Percentiles rank a stretch among this genome's conserved stretches.
phyloP scores from a whole-genome alignment of 495 filamentous ascomycete genomes.

The Lepraria neglecta region DNA sequence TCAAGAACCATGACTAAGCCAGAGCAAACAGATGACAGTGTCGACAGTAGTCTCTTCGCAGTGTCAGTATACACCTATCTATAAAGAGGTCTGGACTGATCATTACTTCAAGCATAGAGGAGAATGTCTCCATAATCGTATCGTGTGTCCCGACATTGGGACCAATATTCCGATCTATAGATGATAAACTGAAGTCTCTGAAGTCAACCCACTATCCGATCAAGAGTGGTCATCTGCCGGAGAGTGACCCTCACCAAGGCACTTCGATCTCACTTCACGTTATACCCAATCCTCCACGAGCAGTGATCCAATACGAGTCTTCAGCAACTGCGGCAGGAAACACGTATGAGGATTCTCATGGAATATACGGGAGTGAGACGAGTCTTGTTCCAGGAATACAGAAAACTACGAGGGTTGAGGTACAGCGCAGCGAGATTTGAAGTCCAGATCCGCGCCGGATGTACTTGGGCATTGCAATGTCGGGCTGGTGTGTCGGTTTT shows the following conservation, averaged over 20 bases:
- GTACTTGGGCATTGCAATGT: no score
- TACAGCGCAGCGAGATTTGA: background rate
- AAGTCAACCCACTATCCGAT: background rate
- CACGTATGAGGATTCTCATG: background rate
- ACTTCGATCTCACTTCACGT: background rate
- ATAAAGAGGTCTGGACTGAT: background rate
- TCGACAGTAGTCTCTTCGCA: background rate
- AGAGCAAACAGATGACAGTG: background rate
- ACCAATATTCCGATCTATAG: background rate
- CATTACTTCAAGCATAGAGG: background rate
- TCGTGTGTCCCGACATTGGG: constrained; percentile 7
- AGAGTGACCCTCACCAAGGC: background rate
- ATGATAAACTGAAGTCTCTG: background rate
- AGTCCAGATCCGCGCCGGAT: no score
- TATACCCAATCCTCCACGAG: background rate
- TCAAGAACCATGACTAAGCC: background rate
- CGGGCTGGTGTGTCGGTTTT: no score
- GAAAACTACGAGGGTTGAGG: constrained; percentile 7
- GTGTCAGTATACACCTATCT: background rate
- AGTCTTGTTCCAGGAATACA: background rate
- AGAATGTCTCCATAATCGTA: constrained; percentile 7
- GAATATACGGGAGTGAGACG: background rate
- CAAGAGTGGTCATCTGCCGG: background rate
- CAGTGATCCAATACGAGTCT: background rate
- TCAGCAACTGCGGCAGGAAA: background rate